Base-by-base conservation (phyloP, 208 protist species). In the Acanthamoeba sp. region DNA sequence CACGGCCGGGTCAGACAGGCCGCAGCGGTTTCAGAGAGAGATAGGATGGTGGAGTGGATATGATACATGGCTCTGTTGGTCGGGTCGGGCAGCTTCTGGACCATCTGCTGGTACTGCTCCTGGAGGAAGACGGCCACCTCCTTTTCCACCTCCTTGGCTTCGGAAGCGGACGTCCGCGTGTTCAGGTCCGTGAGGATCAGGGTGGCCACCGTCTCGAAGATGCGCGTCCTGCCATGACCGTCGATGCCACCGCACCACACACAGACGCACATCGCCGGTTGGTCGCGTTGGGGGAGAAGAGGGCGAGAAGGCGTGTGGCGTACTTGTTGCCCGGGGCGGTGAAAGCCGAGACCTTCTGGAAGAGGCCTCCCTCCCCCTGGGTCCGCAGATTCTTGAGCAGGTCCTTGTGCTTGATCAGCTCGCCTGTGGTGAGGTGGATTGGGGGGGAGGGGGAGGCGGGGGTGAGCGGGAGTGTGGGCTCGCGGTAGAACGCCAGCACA, bases 131-230 rank as follows among this genome's bases (percentile, higher is more conserved):
- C 69, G 69, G 69, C 69, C 2, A 78, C 38, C 12, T 73, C 64
- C 32, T 36, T 45, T 24, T 34, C 38, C 38, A 45, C 18, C 24
- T 34, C 69, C 69, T 16, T 78, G 27, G 59, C 50, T 22, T 57
- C 24, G 24, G 59, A 32, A 0, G n/a, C 22, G 27, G 59, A 66
- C n/a, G 24, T 32, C 59, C 24, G 18, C 59, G 27, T 66, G 24
- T 27, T 20, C 59, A 66, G n/a, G 59, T 32, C 22, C 27, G 27
- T 32, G 59, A 66, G 59, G 59, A 66, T 66, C 69, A 78, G 69
- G 6, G 69, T 78, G 7, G 69, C 38, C 38, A 78, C 69, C 69
- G 69, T 78, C 34, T 78, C 69, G 69, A 36, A 42, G 27, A 78
- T 34, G 38, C 69, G 69, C 20, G 38, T 42, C 34, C 69, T 78